These are phyloP conservation scores for Apophysomyces trapeziformis DNA, from an alignment of 371 early-diverging fungal species.

Conservation along the genomic window DNA sequence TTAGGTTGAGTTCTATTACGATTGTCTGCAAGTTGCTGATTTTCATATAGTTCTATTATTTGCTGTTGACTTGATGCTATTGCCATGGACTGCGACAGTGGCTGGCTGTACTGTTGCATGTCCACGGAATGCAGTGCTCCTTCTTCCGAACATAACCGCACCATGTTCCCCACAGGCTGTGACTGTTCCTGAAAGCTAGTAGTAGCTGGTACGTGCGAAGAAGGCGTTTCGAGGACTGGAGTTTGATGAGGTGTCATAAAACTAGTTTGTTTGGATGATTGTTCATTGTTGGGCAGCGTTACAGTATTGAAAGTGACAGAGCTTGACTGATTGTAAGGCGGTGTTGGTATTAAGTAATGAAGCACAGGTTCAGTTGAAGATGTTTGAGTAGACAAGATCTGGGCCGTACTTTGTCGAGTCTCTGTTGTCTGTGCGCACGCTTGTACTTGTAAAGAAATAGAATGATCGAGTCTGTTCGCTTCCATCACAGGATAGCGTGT, in stretches of 20 bases:
- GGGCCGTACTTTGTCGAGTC: neutral
- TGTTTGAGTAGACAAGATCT: neutral
- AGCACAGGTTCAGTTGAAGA: neutral
- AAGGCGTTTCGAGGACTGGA: conserved; percentile 4
- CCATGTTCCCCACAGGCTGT: conserved; percentile 8
- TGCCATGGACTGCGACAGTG: conserved; percentile 5
- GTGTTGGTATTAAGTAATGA: conserved; percentile 2
- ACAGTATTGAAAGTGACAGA: neutral
- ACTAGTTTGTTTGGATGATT: neutral
- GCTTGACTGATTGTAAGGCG: neutral
- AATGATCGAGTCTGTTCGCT: neutral
- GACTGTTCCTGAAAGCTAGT: conserved; percentile 1
- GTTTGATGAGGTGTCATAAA: conserved; percentile 4
- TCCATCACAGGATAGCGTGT: conserved; percentile 6
- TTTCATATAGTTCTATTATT: neutral
- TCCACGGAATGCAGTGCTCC: conserved; percentile 5
- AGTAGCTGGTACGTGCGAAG: conserved; percentile 4
- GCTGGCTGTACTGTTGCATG: conserved; percentile 6
- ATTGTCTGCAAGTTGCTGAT: neutral
- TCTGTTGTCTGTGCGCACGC: conserved; percentile 2
- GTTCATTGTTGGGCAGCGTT: neutral
- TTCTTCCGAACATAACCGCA: conserved; percentile 1
- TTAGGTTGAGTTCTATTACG: neutral
- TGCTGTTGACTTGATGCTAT: neutral
- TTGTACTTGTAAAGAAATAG: conserved; percentile 8